phyloP scores from a whole-genome alignment of 305 asterid species.

The Striga hermonthica region DNA sequence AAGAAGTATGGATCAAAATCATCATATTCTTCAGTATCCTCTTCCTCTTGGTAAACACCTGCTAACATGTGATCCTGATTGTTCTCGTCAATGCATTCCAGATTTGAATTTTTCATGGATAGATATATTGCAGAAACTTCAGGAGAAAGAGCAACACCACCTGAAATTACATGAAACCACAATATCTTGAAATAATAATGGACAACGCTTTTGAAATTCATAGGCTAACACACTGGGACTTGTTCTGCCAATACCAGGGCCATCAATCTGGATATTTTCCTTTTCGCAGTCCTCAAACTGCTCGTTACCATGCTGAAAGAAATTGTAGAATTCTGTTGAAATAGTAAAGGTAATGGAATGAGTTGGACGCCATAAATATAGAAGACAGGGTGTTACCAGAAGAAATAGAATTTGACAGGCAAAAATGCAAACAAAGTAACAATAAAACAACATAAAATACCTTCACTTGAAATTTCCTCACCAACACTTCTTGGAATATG shows the following conservation, averaged over 20 bases:
- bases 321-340: conserved; percentile 50
- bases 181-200: conserved; percentile 26
- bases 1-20: conserved; percentile 91
- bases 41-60: conserved; percentile 60
- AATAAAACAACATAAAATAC: conserved; percentile 35
- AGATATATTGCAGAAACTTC: conserved; percentile 70
- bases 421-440: background rate
- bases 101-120: conserved; percentile 61
- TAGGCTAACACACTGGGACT: conserved; percentile 14
- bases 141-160: conserved; percentile 51
- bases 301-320: conserved; percentile 59
- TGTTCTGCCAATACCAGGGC: conserved; percentile 49
- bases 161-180: conserved; percentile 39
- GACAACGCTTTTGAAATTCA: conserved; percentile 15
- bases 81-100: conserved; percentile 83
- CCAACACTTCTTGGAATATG: conserved; percentile 56
- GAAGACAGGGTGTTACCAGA: conserved; percentile 5
- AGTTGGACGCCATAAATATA: conserved; percentile 14
- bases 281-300: conserved; percentile 51
- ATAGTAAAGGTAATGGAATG: conserved; percentile 23
- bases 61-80: conserved; percentile 67
- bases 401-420: conserved; percentile 14
- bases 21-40: conserved; percentile 74
- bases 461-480: conserved; percentile 57
- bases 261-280: conserved; percentile 49